A percentile compares a stretch with the other conserved stretches of the same genome.
phyloP scores from a whole-genome alignment of 257 asterid genomes.

The Coffea eugenioides region DNA sequence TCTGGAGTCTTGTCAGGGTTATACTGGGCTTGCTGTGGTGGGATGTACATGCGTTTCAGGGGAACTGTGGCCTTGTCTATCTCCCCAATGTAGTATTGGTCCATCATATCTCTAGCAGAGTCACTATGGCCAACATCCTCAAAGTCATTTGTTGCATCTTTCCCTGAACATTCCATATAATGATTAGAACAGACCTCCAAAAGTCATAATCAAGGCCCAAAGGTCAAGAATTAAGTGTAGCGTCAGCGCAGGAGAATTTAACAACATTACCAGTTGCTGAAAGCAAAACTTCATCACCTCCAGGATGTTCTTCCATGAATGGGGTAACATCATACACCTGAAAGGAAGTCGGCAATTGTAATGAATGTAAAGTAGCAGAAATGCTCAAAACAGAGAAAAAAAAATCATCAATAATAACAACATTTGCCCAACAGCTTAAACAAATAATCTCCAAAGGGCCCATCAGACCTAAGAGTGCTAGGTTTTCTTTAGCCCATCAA shows the following conservation, averaged over 20 bases:
- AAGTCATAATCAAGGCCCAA: background rate
- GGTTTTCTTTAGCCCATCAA: too few species aligned
- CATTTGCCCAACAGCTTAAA: background rate
- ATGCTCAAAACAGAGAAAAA: background rate
- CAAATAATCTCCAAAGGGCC: background rate
- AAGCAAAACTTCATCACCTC: constrained; percentile 89
- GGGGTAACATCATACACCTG: constrained; percentile 93
- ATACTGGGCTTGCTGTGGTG: constrained; percentile 38
- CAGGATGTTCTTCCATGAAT: constrained; percentile 96
- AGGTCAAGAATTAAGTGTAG: background rate
- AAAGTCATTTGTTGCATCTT: constrained; percentile 80
- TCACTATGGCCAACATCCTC: constrained; percentile 90
- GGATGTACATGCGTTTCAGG: constrained; percentile 44
- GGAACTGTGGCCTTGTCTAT: constrained; percentile 65
- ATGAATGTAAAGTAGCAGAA: background rate
- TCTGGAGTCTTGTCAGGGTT: constrained; percentile 61
- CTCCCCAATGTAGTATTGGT: constrained; percentile 61
- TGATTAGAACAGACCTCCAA: background rate
- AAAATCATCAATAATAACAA: background rate
- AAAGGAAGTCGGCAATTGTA: background rate
- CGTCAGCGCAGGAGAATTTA: background rate
- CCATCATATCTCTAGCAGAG: constrained; percentile 63
- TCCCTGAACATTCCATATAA: constrained; percentile 41
- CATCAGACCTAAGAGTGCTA: background rate
- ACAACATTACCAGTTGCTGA: constrained; percentile 62